Percentiles rank a stretch among this genome's conserved stretches.
phyloP scores from a whole-genome alignment of 2,329 filamentous ascomycete species.

The Coniosporium tulheliwenetii region DNA sequence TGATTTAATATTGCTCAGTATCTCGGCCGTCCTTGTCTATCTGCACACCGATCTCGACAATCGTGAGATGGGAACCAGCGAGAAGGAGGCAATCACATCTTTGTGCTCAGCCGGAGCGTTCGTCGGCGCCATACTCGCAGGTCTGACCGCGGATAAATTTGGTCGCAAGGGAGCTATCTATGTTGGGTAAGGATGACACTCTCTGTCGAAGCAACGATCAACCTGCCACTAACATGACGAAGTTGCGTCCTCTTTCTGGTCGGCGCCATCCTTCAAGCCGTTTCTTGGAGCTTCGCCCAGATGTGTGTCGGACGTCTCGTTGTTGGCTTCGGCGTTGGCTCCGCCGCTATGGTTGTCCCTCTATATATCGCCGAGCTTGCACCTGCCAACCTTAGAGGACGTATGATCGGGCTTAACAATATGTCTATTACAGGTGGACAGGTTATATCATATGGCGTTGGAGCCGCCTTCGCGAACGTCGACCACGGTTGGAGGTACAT shows the following conservation, averaged over 20 bases:
- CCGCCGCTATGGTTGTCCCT: constrained; percentile 48
- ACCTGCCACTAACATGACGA: constrained; percentile 26
- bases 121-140: constrained; percentile 19
- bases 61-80: constrained; percentile 13
- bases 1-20: constrained; percentile 2
- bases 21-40: constrained; percentile 21
- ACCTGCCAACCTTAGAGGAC: constrained; percentile 32
- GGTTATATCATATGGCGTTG: constrained; percentile 14
- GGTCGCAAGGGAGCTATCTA: constrained; percentile 17
- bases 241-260: constrained; percentile 48
- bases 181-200: background rate
- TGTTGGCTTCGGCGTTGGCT: constrained; percentile 33
- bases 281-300: constrained; percentile 21
- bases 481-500: constrained; percentile 34
- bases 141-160: constrained; percentile 17
- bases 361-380: constrained; percentile 36
- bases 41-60: constrained; percentile 16
- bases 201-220: no score
- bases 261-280: constrained; percentile 51
- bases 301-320: constrained; percentile 30
- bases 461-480: constrained; percentile 18
- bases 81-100: constrained; percentile 22
- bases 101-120: constrained; percentile 22
- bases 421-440: constrained; percentile 21
- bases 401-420: constrained; percentile 34